Evolutionary conservation across 2,329 filamentous ascomycete genomes (phyloP).

Genomic region (Lizonia empirigonia): DNA sequence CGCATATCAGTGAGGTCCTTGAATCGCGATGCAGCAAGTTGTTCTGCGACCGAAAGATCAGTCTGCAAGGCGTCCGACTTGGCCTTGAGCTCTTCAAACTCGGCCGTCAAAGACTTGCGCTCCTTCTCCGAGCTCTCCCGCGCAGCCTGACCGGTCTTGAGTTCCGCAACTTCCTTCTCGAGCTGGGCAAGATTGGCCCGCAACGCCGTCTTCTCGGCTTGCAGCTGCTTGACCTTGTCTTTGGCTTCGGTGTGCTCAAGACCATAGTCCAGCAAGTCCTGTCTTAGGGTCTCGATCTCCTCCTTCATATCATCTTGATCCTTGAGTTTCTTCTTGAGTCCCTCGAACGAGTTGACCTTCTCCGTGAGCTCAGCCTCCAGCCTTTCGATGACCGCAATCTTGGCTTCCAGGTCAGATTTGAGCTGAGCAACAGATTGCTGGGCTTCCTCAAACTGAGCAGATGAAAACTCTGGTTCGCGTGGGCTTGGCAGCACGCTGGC

Average conservation of each 20-base stretch:
- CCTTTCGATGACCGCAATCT: conserved; percentile 39
- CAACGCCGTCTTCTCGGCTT: conserved; percentile 70
- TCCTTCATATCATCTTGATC: conserved; percentile 80
- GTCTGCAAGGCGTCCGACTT: conserved; percentile 75
- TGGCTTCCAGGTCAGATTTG: conserved; percentile 44
- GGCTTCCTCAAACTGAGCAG: conserved; percentile 37
- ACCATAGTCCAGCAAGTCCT: conserved; percentile 78
- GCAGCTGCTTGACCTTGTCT: conserved; percentile 72
- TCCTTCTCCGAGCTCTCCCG: conserved; percentile 58
- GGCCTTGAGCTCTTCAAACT: conserved; percentile 73
- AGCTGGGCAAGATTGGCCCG: conserved; percentile 68
- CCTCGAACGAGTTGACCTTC: conserved; percentile 75
- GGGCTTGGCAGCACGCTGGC: conserved; percentile 42
- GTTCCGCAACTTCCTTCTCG: conserved; percentile 70
- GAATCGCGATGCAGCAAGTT: conserved; percentile 84
- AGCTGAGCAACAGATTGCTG: conserved; percentile 39
- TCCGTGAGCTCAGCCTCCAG: conserved; percentile 42
- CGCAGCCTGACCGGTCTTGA: conserved; percentile 56
- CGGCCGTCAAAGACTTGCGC: conserved; percentile 62
- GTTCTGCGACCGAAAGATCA: conserved; percentile 83
- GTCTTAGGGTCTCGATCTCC: conserved; percentile 82
- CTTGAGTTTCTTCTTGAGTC: conserved; percentile 71
- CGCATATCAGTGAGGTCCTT: conserved; percentile 84
- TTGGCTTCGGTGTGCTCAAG: conserved; percentile 85
- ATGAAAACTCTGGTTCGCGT: conserved; percentile 52